Evolutionary conservation across 1,284 basidiomycete genomes (phyloP).

Genomic region (Cutaneotrichosporon cyanovorans): DNA sequence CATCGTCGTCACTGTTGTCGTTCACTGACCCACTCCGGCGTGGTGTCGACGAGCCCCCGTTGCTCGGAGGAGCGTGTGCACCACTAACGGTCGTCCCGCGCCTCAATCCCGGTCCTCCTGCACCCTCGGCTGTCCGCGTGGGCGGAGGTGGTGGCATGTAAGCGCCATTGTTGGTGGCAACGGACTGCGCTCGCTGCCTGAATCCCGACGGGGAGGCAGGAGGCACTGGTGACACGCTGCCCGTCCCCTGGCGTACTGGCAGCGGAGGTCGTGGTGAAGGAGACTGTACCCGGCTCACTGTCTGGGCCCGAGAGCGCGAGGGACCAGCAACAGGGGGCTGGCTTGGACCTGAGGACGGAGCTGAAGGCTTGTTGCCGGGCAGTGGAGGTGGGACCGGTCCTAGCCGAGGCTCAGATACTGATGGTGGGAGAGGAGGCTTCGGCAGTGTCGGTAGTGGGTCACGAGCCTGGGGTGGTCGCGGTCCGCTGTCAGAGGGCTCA

Average conservation of each 20-base stretch:
- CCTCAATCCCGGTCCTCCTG: neutral
- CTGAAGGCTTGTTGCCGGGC: conserved; percentile 24
- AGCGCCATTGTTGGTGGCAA: conserved; percentile 1
- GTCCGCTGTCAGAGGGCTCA: neutral
- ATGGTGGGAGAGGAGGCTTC: neutral
- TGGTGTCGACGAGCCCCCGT: neutral
- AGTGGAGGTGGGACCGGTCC: conserved; percentile 16
- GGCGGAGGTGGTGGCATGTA: conserved; percentile 18
- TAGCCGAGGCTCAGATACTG: neutral
- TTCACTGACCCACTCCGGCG: neutral
- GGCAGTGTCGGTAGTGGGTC: conserved; percentile 1
- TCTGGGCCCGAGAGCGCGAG: conserved; percentile 13
- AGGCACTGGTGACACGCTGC: too few species aligned
- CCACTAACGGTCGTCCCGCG: neutral
- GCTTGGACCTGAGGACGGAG: conserved; percentile 5
- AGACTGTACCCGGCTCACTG: conserved; percentile 11
- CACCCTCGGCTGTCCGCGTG: conserved; percentile 8
- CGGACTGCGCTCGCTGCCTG: neutral
- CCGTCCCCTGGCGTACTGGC: conserved; percentile 7
- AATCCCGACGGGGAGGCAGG: too few species aligned
- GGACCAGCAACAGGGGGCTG: conserved; percentile 5
- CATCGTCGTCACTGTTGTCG: conserved; percentile 21
- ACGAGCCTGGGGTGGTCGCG: conserved; percentile 6
- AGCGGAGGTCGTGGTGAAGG: neutral
- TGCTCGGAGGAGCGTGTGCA: neutral